Percentiles rank a stretch among this genome's conserved stretches.
phyloP scores from a whole-genome alignment of 768 basidiomycete genomes.

The Psilocybe cyanescens region DNA sequence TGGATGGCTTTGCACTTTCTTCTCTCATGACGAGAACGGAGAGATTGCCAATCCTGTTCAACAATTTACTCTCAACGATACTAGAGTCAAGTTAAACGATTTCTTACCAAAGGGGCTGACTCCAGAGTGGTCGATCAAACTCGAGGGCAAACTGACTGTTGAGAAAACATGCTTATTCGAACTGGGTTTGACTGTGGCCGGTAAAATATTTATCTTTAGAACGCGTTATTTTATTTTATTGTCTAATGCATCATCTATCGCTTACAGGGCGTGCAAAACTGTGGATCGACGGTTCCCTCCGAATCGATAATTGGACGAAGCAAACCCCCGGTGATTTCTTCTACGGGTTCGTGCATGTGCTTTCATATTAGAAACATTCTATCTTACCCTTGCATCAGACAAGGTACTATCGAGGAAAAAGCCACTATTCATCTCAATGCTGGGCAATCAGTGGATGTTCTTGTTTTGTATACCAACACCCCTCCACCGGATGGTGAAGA shows the following conservation, averaged over 20 bases:
- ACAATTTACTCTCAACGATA: constrained; percentile 55
- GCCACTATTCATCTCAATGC: constrained; percentile 49
- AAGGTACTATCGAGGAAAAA: constrained; percentile 71
- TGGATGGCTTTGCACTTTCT: constrained; percentile 71
- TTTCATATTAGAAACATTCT: neutral
- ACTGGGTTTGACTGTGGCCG: constrained; percentile 66
- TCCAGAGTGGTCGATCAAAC: constrained; percentile 56
- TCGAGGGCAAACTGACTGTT: constrained; percentile 55
- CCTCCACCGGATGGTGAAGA: constrained; percentile 48
- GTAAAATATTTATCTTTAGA: constrained; percentile 26
- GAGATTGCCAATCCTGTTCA: constrained; percentile 47
- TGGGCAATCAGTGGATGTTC: constrained; percentile 50
- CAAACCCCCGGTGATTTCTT: constrained; percentile 72
- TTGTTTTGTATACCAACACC: constrained; percentile 72
- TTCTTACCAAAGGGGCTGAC: constrained; percentile 62
- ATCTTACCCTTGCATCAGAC: constrained; percentile 31
- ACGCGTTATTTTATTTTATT: constrained; percentile 4
- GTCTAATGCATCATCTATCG: neutral
- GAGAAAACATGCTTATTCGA: constrained; percentile 55
- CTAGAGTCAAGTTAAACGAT: constrained; percentile 69
- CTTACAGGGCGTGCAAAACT: constrained; percentile 60
- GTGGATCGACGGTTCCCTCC: constrained; percentile 58
- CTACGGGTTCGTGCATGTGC: constrained; percentile 50
- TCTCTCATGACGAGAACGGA: constrained; percentile 55
- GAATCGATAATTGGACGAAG: constrained; percentile 74